Conservation (phyloP, 2,329 filamentous ascomycete species). For the Bertia moriformis region DNA sequence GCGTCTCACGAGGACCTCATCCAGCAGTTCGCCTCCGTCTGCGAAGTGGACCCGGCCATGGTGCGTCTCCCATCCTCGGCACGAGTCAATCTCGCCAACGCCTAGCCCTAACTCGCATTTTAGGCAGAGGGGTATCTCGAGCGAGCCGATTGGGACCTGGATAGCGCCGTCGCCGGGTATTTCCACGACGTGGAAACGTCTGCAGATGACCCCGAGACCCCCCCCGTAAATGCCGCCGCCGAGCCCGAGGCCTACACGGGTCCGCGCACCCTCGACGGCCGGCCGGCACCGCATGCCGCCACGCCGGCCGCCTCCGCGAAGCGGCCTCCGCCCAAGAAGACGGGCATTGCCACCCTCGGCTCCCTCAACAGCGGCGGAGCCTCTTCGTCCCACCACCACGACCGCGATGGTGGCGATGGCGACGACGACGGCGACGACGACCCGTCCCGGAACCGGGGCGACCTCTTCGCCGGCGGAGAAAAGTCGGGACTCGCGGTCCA, state of each 20-base stretch:
- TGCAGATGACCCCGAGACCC: no score
- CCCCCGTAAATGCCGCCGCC: conserved; percentile 21
- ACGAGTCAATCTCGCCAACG: no score
- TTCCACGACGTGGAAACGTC: conserved; percentile 43
- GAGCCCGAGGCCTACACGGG: conserved; percentile 38
- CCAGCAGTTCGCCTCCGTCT: no score
- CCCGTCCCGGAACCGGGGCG: conserved; percentile 41
- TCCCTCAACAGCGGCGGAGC: conserved; percentile 36
- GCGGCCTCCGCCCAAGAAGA: conserved; percentile 33
- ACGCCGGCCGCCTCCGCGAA: conserved; percentile 16
- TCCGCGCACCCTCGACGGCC: conserved; percentile 46
- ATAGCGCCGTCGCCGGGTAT: conserved; percentile 45
- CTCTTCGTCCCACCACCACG: conserved; percentile 35
- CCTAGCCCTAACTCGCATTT: no score
- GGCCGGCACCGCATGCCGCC: conserved; percentile 33
- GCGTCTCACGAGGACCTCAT: no score
- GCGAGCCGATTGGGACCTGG: conserved; percentile 51
- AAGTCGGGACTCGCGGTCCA: conserved; percentile 63
- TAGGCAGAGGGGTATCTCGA: conserved; percentile 58
- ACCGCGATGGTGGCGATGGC: conserved; percentile 45
- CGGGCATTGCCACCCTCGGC: conserved; percentile 44
- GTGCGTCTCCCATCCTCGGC: no score
- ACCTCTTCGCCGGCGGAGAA: conserved; percentile 72
- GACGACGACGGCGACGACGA: conserved; percentile 39
- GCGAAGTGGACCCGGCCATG: no score